phyloP scores from a whole-genome alignment of 805 yeast species.

The Hanseniaspora hatyaiensis region DNA sequence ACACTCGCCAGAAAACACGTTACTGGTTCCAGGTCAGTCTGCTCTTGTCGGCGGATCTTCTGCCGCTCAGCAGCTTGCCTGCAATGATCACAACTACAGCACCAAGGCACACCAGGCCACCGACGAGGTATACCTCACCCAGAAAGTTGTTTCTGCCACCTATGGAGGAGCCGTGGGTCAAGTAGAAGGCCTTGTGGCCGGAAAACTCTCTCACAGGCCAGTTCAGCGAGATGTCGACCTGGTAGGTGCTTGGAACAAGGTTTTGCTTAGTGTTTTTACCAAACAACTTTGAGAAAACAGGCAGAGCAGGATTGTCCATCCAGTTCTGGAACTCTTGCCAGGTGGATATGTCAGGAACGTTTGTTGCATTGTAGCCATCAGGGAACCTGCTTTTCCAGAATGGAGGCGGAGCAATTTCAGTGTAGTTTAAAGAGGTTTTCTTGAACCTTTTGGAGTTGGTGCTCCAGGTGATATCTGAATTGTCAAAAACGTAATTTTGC shows the following conservation, averaged over 20 bases:
- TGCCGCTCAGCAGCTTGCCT: constrained; percentile 50
- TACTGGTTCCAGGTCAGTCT: constrained; percentile 57
- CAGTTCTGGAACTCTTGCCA: constrained; percentile 89
- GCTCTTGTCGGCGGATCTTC: constrained; percentile 63
- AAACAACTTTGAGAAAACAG: constrained; percentile 54
- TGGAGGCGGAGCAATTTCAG: constrained; percentile 84
- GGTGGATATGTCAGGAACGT: constrained; percentile 59
- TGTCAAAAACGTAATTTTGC: constrained; percentile 30
- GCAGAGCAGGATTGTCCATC: constrained; percentile 83
- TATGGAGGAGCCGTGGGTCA: constrained; percentile 58
- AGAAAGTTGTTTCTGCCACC: constrained; percentile 69
- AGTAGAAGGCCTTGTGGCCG: constrained; percentile 45
- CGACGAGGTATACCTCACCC: constrained; percentile 64
- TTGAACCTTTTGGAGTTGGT: constrained; percentile 63
- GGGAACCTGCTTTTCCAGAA: constrained; percentile 76
- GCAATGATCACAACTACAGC: constrained; percentile 42
- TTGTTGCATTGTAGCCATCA: constrained; percentile 73
- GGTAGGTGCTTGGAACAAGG: constrained; percentile 51
- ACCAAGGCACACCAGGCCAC: constrained; percentile 57
- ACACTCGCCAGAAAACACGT: no score
- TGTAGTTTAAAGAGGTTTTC: constrained; percentile 54
- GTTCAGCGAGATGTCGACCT: constrained; percentile 56
- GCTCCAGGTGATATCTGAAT: constrained; percentile 70
- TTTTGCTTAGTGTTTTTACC: constrained; percentile 36
- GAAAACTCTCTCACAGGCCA: constrained; percentile 64